phyloP scores from a whole-genome alignment of 768 basidiomycete species.

The Mycena chlorophos region DNA sequence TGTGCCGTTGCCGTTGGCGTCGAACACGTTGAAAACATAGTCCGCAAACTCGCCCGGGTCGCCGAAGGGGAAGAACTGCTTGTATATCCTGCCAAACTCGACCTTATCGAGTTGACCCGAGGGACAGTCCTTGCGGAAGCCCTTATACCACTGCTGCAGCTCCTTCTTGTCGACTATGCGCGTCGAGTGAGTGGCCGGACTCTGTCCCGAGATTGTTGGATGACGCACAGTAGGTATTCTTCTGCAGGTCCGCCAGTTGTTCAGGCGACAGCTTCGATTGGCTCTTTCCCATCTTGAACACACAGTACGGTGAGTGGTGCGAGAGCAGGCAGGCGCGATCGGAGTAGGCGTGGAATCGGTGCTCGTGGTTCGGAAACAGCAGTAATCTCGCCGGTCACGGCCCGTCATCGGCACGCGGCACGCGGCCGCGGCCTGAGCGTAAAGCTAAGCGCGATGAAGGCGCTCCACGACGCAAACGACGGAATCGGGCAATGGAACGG shows the following conservation, averaged over 20 bases:
- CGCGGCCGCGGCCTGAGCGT: no score
- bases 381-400: no score
- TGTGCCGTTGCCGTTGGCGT: constrained; percentile 91
- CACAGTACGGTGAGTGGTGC: constrained; percentile 42
- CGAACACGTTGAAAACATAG: constrained; percentile 98
- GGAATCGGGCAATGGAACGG: no score
- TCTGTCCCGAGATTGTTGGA: constrained; percentile 6
- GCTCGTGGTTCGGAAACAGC: no score
- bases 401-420: no score
- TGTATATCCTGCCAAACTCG: constrained; percentile 97
- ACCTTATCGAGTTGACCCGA: constrained; percentile 94
- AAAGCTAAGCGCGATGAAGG: no score
- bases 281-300: constrained; percentile 98
- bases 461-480: no score
- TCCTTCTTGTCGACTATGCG: constrained; percentile 89
- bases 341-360: no score
- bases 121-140: constrained; percentile 98
- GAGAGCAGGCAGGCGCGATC: background rate
- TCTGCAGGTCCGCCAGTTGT: constrained; percentile 92
- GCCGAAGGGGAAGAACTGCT: constrained; percentile 99
- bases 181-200: constrained; percentile 11
- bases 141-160: constrained; percentile 99
- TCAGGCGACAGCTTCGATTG: constrained; percentile 94
- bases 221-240: constrained; percentile 88
- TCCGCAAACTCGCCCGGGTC: constrained; percentile 96